Conservation (phyloP, 2,329 filamentous ascomycete genomes). For the Ophiostoma fasciatum region DNA sequence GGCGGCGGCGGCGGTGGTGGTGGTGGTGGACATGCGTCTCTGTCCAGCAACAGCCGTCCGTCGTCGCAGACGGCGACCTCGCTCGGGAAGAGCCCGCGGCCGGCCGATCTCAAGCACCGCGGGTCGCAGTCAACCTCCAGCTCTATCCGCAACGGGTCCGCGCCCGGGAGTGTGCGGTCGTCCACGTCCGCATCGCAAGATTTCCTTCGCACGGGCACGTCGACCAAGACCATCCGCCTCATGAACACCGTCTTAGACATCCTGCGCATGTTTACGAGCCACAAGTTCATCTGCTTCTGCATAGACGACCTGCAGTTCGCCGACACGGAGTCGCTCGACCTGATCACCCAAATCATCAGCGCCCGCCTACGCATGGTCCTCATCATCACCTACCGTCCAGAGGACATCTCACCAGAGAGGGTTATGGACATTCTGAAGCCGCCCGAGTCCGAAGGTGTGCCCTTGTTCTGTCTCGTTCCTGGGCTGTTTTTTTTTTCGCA, state of each 20-base stretch:
- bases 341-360: constrained; percentile 67
- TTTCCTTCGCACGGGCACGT: constrained; percentile 40
- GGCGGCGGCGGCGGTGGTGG: too few relatives aligned
- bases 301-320: constrained; percentile 85
- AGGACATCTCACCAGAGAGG: constrained; percentile 43
- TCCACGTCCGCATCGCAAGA: constrained; percentile 41
- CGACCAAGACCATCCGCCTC: constrained; percentile 55
- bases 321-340: constrained; percentile 71
- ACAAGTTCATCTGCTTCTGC: constrained; percentile 79
- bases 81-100: constrained; percentile 15
- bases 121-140: constrained; percentile 23
- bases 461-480: not conserved
- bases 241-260: constrained; percentile 85
- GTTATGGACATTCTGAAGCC: constrained; percentile 40
- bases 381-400: constrained; percentile 60
- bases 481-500: too few relatives aligned
- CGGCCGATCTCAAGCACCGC: constrained; percentile 13
- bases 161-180: constrained; percentile 21
- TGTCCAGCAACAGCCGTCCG: constrained; percentile 22
- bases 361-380: constrained; percentile 70
- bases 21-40: constrained; percentile 4
- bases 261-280: constrained; percentile 61
- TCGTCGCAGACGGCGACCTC: constrained; percentile 17
- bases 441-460: constrained; percentile 35
- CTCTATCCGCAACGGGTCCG: constrained; percentile 11